Percentiles rank a stretch among this genome's conserved stretches.
These are phyloP conservation scores for Rugonectria rugulosa DNA, from an alignment of 2,329 filamentous ascomycete species.

Conservation along the genomic window DNA sequence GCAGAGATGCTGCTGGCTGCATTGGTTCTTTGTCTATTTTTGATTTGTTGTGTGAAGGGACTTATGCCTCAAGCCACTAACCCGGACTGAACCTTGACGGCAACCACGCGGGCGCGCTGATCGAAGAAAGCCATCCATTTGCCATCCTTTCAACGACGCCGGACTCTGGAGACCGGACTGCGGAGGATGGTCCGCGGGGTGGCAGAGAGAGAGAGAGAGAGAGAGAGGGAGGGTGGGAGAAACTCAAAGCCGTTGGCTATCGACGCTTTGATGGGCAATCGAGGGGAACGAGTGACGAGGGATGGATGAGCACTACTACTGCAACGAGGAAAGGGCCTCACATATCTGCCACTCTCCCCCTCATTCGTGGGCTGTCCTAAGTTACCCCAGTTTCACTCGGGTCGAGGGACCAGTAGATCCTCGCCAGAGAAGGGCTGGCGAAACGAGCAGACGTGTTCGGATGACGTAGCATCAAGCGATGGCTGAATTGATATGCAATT, in stretches of 20 bases:
- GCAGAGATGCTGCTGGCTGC: too few relatives aligned
- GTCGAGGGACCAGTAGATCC: constrained; percentile 26
- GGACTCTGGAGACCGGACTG: constrained; percentile 1
- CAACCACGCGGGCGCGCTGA: constrained; percentile 28
- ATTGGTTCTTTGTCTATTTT: not conserved
- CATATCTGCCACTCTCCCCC: not conserved
- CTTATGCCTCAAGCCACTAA: constrained; percentile 12
- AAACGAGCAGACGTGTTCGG: constrained; percentile 31
- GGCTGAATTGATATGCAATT: too few relatives aligned
- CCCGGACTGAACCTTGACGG: constrained; percentile 33
- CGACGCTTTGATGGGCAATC: constrained; percentile 2
- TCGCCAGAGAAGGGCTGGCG: constrained; percentile 27
- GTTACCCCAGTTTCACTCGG: constrained; percentile 5
- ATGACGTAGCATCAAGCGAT: constrained; percentile 39
- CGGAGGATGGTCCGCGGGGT: constrained; percentile 14
- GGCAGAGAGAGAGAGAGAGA: not conserved
- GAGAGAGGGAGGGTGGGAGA: not conserved
- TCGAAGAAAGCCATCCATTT: too few relatives aligned
- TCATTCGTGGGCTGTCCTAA: not conserved
- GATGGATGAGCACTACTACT: not conserved
- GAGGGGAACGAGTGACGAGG: not conserved
- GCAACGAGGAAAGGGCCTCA: not conserved
- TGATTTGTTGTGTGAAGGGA: not conserved
- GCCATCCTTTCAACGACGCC: constrained; percentile 1
- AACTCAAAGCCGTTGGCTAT: not conserved